Evolutionary conservation across 2,329 filamentous ascomycete species (phyloP).

Genomic region (Verticillium zaregamsianum): DNA sequence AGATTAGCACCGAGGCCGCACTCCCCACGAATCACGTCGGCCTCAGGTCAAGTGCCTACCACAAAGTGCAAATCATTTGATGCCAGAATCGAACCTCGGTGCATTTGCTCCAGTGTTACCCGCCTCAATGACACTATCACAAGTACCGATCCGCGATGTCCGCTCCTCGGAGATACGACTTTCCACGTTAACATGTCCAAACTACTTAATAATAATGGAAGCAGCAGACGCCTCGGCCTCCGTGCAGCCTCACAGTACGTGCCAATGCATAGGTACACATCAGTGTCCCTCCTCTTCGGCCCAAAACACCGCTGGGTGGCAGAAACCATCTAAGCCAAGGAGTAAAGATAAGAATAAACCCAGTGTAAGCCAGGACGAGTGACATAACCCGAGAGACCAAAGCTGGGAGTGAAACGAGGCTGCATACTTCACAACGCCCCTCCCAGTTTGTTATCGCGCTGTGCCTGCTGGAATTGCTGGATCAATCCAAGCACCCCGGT

Average conservation of each 20-base stretch:
- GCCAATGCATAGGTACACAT: too few relatives aligned
- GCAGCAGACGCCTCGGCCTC: too few relatives aligned
- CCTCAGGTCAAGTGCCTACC: too few relatives aligned
- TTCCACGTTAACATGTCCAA: background rate
- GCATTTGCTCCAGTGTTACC: background rate
- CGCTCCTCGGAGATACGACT: constrained; percentile 11
- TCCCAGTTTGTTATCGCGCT: constrained; percentile 43
- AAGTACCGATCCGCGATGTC: background rate
- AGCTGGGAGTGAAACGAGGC: too few relatives aligned
- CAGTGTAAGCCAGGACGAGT: too few relatives aligned
- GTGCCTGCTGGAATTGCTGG: constrained; percentile 54
- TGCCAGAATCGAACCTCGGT: background rate
- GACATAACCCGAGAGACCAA: too few relatives aligned
- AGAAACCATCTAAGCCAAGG: too few relatives aligned
- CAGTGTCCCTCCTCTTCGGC: too few relatives aligned
- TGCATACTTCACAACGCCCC: constrained; percentile 24
- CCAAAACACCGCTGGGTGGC: too few relatives aligned
- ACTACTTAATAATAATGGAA: too few relatives aligned
- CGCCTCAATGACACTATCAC: background rate
- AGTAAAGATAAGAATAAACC: too few relatives aligned
- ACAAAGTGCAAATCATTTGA: background rate
- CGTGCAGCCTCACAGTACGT: too few relatives aligned
- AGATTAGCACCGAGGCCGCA: background rate
- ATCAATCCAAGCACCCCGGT: constrained; percentile 54
- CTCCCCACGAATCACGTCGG: background rate